Conservation (phyloP, 345 rosid species). For the Lepidium aucheri region DNA sequence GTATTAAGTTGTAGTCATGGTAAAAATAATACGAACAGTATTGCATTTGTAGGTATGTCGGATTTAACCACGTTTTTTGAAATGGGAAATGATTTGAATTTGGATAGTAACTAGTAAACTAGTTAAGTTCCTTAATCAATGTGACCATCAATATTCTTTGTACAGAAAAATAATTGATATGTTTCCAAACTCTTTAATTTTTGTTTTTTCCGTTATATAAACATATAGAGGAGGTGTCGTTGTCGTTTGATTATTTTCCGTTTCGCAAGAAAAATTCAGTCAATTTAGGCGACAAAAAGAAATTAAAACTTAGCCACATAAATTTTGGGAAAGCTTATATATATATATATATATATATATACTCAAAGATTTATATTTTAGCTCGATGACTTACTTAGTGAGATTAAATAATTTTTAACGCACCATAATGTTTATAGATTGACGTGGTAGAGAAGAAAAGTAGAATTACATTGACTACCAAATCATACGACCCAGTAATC, state of each 20-base stretch:
- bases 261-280: constrained; percentile 22
- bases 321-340: neutral
- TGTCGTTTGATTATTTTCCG: neutral
- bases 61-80: neutral
- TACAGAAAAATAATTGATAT: neutral
- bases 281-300: constrained; percentile 46
- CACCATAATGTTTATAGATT: neutral
- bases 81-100: neutral
- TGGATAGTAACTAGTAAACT: neutral
- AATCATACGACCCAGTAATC: neutral
- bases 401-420: neutral
- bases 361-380: neutral
- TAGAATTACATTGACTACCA: neutral
- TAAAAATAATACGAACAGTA: neutral
- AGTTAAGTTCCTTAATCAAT: neutral
- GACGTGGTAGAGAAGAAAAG: neutral
- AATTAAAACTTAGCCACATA: neutral
- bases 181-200: neutral
- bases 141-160: neutral
- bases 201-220: neutral
- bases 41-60: neutral
- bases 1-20: neutral
- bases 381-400: neutral
- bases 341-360: neutral
- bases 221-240: neutral